Percentiles rank a stretch among this genome's conserved stretches.
Evolutionary conservation across 306 rosid species (phyloP).

Genomic region (Parietaria judaica): DNA sequence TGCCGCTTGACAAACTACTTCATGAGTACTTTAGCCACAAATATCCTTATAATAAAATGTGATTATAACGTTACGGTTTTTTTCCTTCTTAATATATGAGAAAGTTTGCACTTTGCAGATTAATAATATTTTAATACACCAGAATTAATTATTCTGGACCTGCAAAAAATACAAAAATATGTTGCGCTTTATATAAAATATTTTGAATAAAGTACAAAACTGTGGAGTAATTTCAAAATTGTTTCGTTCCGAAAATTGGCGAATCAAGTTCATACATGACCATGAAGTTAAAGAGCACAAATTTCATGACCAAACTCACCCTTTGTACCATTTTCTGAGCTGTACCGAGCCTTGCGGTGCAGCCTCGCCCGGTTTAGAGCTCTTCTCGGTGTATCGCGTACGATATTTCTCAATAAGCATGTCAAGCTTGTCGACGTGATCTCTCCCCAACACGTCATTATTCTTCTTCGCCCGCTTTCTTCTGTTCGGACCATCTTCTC

Average conservation of each 20-base stretch:
- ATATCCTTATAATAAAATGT: too few species aligned
- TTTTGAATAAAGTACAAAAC: too few species aligned
- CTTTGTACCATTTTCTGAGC: slow-evolving; percentile 75
- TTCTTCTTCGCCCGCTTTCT: slow-evolving; percentile 48
- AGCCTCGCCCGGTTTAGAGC: slow-evolving; percentile 34
- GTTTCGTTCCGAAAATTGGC: neutral
- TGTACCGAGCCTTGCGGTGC: slow-evolving; percentile 45
- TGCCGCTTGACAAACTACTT: too few species aligned
- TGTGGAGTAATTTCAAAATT: neutral
- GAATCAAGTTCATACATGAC: neutral
- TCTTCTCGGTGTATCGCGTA: slow-evolving; percentile 51
- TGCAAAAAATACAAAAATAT: too few species aligned
- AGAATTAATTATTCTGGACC: too few species aligned
- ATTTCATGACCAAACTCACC: slow-evolving; percentile 23
- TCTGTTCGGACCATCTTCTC: slow-evolving; percentile 26
- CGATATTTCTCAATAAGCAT: slow-evolving; percentile 75
- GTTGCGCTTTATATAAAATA: too few species aligned
- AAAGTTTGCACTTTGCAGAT: too few species aligned
- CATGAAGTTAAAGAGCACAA: neutral
- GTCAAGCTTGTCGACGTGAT: slow-evolving; percentile 72
- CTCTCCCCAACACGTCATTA: slow-evolving; percentile 56
- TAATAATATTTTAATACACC: too few species aligned
- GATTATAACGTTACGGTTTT: too few species aligned
- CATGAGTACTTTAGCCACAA: too few species aligned
- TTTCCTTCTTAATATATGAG: too few species aligned